Conservation (phyloP, 2,329 filamentous ascomycete genomes). For the Grosmannia huntii region DNA sequence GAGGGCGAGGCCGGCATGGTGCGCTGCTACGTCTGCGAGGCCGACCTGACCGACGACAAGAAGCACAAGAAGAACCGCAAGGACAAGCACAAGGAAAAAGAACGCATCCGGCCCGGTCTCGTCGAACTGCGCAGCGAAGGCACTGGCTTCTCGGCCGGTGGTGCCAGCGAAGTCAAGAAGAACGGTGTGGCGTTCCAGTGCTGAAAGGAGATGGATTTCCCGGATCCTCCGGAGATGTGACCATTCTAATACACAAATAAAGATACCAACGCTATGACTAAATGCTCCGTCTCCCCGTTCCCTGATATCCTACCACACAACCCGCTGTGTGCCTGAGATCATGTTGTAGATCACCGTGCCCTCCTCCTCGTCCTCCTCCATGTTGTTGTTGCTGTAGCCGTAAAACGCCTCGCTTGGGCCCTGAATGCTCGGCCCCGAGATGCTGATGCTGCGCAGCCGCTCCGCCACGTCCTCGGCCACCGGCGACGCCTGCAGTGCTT, state of each 20-base stretch:
- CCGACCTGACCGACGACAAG: conserved; percentile 43
- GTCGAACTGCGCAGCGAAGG: conserved; percentile 76
- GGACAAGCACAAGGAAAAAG: conserved; percentile 33
- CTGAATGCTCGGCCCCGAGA: background rate
- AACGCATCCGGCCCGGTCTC: conserved; percentile 55
- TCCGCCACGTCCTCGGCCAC: background rate
- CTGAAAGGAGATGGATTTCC: background rate
- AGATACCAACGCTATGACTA: no score
- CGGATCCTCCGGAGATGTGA: no score
- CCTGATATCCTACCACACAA: background rate
- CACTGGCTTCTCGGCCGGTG: conserved; percentile 85
- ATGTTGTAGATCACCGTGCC: conserved; percentile 9
- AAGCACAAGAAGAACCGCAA: conserved; percentile 24
- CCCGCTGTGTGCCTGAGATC: conserved; percentile 5
- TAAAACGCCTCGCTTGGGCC: background rate
- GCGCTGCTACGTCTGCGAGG: conserved; percentile 78
- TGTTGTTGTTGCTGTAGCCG: background rate
- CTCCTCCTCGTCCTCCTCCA: background rate
- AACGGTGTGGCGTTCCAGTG: conserved; percentile 39
- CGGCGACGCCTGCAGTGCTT: no score
- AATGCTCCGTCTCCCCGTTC: no score
- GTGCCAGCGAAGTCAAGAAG: conserved; percentile 69
- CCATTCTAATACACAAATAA: no score
- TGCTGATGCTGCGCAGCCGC: background rate
- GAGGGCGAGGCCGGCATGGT: conserved; percentile 29